A percentile compares a stretch with the other conserved stretches of the same genome.
These are phyloP conservation scores for Fusarium cyanostomum DNA, from an alignment of 2,329 filamentous ascomycete species.

Conservation along the genomic window DNA sequence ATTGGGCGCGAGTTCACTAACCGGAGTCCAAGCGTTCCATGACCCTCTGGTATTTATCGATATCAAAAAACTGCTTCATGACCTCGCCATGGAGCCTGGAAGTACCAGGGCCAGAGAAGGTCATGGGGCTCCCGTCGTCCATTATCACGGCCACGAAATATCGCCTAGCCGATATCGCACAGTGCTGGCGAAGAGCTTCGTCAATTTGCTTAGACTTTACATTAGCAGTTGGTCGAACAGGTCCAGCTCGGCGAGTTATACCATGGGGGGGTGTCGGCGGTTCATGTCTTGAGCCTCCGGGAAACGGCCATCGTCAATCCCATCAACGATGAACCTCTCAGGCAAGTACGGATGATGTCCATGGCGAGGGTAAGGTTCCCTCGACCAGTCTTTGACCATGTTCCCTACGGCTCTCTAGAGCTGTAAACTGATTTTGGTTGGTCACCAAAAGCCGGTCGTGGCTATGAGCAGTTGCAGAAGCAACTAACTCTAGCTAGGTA, in stretches of 20 bases:
- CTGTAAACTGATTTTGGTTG: background rate
- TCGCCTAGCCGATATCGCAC: constrained; percentile 59
- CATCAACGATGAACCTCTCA: constrained; percentile 45
- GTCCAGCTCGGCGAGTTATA: constrained; percentile 33
- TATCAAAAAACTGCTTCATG: constrained; percentile 58
- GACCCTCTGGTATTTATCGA: constrained; percentile 53
- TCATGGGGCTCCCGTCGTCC: constrained; percentile 58
- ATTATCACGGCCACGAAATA: constrained; percentile 64
- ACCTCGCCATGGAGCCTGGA: constrained; percentile 50
- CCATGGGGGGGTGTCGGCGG: constrained; percentile 53
- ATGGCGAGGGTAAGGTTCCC: constrained; percentile 53
- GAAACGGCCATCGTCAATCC: constrained; percentile 48
- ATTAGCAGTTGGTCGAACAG: constrained; percentile 19
- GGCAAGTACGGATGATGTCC: constrained; percentile 45
- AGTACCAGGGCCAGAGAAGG: constrained; percentile 56
- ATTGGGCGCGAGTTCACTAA: constrained; percentile 39
- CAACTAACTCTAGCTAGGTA: background rate
- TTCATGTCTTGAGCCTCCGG: constrained; percentile 48
- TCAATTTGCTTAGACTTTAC: constrained; percentile 57
- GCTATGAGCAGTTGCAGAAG: background rate
- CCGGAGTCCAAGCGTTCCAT: constrained; percentile 52
- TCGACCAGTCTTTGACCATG: constrained; percentile 55
- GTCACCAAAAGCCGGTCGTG: background rate
- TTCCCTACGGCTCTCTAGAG: background rate
- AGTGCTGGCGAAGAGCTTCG: constrained; percentile 61